Percentiles rank a stretch among this genome's conserved stretches.
phyloP scores from a whole-genome alignment of 306 rosid species.

The Herpetospermum pedunculosum region DNA sequence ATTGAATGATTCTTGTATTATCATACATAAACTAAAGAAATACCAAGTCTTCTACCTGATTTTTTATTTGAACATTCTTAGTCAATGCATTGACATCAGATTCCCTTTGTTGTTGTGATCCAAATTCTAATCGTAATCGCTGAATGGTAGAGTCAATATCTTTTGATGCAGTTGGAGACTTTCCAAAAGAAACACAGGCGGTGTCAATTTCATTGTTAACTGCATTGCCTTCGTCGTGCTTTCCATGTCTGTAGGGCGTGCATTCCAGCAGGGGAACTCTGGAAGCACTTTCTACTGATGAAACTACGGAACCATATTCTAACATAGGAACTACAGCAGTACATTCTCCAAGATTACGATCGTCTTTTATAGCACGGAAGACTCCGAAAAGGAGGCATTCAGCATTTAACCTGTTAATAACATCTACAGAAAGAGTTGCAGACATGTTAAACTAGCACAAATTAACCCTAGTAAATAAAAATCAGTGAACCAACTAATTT shows the following conservation, averaged over 20 bases:
- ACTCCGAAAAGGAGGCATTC: conserved; percentile 49
- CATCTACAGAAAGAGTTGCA: conserved; percentile 22
- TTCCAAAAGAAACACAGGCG: no score
- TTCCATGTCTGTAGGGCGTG: background rate
- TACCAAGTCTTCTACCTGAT: background rate
- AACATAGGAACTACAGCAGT: background rate
- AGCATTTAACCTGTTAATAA: conserved; percentile 9
- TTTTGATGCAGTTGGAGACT: background rate
- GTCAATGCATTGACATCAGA: background rate
- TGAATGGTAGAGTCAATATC: conserved; percentile 6
- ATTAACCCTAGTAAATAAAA: background rate
- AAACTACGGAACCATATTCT: background rate
- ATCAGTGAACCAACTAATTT: background rate
- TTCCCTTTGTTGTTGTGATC: background rate
- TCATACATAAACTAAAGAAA: background rate
- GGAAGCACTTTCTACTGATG: background rate
- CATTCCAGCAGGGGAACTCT: background rate
- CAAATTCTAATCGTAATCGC: background rate
- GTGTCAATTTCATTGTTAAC: conserved; percentile 43
- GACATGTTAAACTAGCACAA: conserved; percentile 1
- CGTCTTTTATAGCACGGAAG: conserved; percentile 18
- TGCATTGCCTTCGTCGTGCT: background rate
- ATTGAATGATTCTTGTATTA: background rate
- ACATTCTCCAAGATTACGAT: background rate
- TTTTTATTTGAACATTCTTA: background rate